Conservation (phyloP, 805 yeast species). For the Metschnikowia matae region DNA sequence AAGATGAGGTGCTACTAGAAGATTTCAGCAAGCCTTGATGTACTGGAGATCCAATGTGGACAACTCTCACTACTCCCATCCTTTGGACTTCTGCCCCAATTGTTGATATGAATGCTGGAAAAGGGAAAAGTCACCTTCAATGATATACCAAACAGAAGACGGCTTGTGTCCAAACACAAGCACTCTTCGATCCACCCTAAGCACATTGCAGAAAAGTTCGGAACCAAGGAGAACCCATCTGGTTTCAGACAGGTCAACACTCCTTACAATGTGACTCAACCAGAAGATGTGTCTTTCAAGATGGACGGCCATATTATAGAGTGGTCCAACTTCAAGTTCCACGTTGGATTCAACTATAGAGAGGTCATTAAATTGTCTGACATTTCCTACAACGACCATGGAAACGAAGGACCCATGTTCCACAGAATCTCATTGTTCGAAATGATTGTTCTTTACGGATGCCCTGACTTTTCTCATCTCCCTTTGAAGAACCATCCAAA, state of each 20-base stretch:
- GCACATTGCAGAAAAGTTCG: conserved; percentile 57
- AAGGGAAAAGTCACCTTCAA: conserved; percentile 66
- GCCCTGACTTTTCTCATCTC: conserved; percentile 77
- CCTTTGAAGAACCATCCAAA: too few relatives aligned
- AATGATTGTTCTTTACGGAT: conserved; percentile 84
- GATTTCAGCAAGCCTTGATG: conserved; percentile 78
- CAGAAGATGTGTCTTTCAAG: conserved; percentile 76
- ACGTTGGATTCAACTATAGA: conserved; percentile 80
- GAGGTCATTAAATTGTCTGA: conserved; percentile 80
- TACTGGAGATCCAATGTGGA: conserved; percentile 73
- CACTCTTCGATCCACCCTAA: conserved; percentile 69
- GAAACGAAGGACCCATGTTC: conserved; percentile 67
- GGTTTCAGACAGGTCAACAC: conserved; percentile 59
- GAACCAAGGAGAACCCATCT: conserved; percentile 41
- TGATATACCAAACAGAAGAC: conserved; percentile 72
- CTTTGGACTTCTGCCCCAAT: conserved; percentile 81
- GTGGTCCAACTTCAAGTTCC: conserved; percentile 77
- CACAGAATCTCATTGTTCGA: conserved; percentile 75
- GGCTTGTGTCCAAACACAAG: conserved; percentile 63
- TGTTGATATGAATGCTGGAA: conserved; percentile 68
- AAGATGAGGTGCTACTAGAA: conserved; percentile 71
- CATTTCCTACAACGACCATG: conserved; percentile 71
- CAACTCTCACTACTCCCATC: conserved; percentile 72
- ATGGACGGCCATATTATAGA: conserved; percentile 65
- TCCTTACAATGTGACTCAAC: conserved; percentile 71